A percentile compares a stretch with the other conserved stretches of the same genome.
Evolutionary conservation across 2,329 filamentous ascomycete species (phyloP).

Genomic region (Passalora sequoiae): DNA sequence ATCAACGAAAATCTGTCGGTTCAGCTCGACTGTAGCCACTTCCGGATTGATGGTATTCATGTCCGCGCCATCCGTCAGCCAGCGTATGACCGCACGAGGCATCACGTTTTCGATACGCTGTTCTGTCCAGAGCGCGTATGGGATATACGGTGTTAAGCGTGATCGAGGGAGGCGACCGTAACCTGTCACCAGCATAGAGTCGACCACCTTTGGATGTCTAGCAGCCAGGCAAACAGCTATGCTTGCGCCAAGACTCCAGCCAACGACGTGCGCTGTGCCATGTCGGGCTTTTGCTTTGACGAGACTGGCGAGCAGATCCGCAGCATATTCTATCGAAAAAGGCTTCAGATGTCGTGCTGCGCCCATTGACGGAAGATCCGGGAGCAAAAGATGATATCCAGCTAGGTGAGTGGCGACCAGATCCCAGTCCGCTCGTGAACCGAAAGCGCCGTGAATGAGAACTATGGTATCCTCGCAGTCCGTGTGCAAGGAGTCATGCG

Average conservation of each 20-base stretch:
- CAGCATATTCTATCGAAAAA: slow-evolving; percentile 20
- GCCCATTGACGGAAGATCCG: slow-evolving; percentile 25
- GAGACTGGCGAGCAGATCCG: slow-evolving; percentile 20
- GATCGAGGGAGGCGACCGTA: slow-evolving; percentile 13
- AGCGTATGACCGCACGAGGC: slow-evolving; percentile 18
- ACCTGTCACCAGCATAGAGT: slow-evolving; percentile 23
- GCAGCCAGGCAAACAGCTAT: slow-evolving; percentile 23
- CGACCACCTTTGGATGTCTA: slow-evolving; percentile 19
- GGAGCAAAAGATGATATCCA: slow-evolving; percentile 25
- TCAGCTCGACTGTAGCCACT: slow-evolving; percentile 11
- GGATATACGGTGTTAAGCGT: slow-evolving; percentile 7
- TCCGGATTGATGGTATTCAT: slow-evolving; percentile 7
- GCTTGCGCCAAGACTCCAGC: slow-evolving; percentile 26
- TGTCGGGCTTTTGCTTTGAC: slow-evolving; percentile 19
- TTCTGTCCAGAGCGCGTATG: slow-evolving; percentile 19
- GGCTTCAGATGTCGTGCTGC: slow-evolving; percentile 16
- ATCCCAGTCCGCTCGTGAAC: slow-evolving; percentile 21
- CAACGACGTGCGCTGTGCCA: slow-evolving; percentile 24
- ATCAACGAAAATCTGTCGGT: slow-evolving; percentile 15
- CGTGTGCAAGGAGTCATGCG: slow-evolving; percentile 11
- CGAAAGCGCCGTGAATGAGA: slow-evolving; percentile 25
- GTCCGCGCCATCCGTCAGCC: slow-evolving; percentile 25
- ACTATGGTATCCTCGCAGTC: slow-evolving; percentile 18
- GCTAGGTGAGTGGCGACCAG: slow-evolving; percentile 20
- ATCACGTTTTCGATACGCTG: slow-evolving; percentile 15